These are phyloP conservation scores for Coemansia sp. DNA, from an alignment of 371 early-diverging fungal species.

Conservation along the genomic window DNA sequence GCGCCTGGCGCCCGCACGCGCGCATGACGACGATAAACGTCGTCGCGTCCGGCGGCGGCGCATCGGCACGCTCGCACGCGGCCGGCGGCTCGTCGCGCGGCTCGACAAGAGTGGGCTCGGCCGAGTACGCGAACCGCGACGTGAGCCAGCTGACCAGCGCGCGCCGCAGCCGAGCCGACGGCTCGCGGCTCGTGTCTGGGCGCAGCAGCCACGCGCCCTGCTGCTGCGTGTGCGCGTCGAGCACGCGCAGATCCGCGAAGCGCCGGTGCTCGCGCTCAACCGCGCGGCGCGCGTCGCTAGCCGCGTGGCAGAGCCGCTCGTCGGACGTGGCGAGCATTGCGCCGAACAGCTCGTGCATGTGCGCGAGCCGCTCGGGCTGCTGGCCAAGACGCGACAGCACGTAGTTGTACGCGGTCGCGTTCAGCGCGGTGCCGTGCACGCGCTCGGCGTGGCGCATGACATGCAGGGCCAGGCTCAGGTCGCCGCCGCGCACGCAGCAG, in stretches of 20 bases:
- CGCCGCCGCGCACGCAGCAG: slow-evolving; percentile 22
- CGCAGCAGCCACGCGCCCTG: slow-evolving; percentile 17
- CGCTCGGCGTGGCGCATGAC: slow-evolving; percentile 32
- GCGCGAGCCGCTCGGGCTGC: neutral
- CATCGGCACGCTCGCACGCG: neutral
- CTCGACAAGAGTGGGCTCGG: slow-evolving; percentile 19
- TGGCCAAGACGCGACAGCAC: slow-evolving; percentile 12
- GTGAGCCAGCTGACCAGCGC: slow-evolving; percentile 37
- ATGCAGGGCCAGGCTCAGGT: slow-evolving; percentile 17
- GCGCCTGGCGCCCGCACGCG: slow-evolving; percentile 8
- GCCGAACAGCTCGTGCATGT: slow-evolving; percentile 7
- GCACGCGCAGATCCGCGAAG: slow-evolving; percentile 21
- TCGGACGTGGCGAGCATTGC: slow-evolving; percentile 21
- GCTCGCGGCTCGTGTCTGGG: slow-evolving; percentile 2
- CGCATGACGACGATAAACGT: slow-evolving; percentile 35
- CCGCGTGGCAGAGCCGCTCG: neutral
- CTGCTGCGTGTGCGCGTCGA: neutral
- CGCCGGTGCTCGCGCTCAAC: slow-evolving; percentile 4
- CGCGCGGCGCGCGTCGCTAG: slow-evolving; percentile 1
- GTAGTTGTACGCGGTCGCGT: slow-evolving; percentile 23
- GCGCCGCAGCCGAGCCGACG: slow-evolving; percentile 13
- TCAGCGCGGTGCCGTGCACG: slow-evolving; percentile 10
- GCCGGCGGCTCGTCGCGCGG: neutral
- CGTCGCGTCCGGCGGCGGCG: slow-evolving; percentile 32
- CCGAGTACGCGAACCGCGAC: slow-evolving; percentile 22